These are phyloP conservation scores for Brettanomyces bruxellensis DNA, from an alignment of 805 yeast genomes.

Conservation along the genomic window DNA sequence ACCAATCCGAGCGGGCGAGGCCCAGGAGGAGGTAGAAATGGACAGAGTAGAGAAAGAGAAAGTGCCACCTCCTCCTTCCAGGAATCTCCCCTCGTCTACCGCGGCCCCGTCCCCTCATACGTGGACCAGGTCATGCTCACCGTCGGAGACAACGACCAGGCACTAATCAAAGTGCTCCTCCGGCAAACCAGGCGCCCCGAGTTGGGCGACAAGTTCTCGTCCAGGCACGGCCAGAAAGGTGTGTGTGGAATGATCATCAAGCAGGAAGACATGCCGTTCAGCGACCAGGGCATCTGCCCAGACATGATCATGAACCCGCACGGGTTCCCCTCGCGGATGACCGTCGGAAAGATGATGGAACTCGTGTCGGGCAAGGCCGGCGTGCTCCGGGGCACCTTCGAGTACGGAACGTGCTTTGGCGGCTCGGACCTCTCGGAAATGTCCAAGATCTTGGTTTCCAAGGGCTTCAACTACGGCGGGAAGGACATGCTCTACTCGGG, in stretches of 20 bases:
- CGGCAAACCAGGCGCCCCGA: constrained; percentile 97
- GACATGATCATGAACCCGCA: constrained; percentile 99
- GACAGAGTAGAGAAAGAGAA: neutral
- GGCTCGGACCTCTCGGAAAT: constrained; percentile 95
- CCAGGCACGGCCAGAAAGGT: constrained; percentile 98
- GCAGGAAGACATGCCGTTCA: constrained; percentile 95
- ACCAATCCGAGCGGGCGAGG: too few species aligned
- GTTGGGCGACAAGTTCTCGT: constrained; percentile 93
- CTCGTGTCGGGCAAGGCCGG: constrained; percentile 96
- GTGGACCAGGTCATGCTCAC: constrained; percentile 98
- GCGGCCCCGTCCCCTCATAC: constrained; percentile 92
- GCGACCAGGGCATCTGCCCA: constrained; percentile 84
- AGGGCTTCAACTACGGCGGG: constrained; percentile 92
- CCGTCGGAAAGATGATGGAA: constrained; percentile 98
- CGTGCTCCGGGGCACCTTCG: constrained; percentile 80
- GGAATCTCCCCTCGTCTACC: constrained; percentile 85
- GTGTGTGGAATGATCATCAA: constrained; percentile 97
- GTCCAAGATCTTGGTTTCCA: constrained; percentile 81
- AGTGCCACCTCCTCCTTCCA: constrained; percentile 53
- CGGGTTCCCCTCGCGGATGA: constrained; percentile 99
- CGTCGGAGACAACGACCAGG: constrained; percentile 90
- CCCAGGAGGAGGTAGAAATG: too few species aligned
- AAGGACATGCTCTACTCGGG: constrained; percentile 97
- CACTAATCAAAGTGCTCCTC: constrained; percentile 80
- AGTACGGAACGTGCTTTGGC: constrained; percentile 97